Conservation (phyloP, 768 basidiomycete species). For the Coprinopsis strossmayeri region DNA sequence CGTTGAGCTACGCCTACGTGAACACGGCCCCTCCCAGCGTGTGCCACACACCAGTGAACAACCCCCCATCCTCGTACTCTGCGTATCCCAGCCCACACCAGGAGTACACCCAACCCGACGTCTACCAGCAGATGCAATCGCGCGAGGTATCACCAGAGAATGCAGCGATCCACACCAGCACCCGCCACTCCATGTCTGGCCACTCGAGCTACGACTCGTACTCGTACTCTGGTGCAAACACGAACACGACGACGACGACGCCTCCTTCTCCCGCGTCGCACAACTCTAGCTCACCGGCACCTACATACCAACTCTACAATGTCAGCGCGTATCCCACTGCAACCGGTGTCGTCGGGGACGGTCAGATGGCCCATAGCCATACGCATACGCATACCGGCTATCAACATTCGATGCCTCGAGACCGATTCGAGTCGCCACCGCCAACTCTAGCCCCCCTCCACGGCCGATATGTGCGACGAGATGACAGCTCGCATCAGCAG, state of each 20-base stretch:
- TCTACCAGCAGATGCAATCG: background rate
- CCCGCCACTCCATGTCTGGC: slow-evolving; percentile 56
- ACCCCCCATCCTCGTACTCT: slow-evolving; percentile 19
- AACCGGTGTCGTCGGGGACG: too few relatives aligned
- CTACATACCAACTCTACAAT: slow-evolving; percentile 41
- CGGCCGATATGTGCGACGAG: slow-evolving; percentile 27
- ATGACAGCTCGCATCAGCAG: slow-evolving; percentile 24
- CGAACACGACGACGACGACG: slow-evolving; percentile 45
- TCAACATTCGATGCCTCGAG: slow-evolving; percentile 15
- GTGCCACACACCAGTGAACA: slow-evolving; percentile 15
- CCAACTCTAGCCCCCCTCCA: slow-evolving; percentile 54
- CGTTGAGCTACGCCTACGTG: slow-evolving; percentile 30
- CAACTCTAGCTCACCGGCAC: slow-evolving; percentile 36
- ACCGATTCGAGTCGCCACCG: slow-evolving; percentile 46
- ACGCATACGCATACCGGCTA: background rate
- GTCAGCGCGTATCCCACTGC: slow-evolving; percentile 34
- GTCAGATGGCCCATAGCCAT: too few relatives aligned
- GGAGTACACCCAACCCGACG: slow-evolving; percentile 14
- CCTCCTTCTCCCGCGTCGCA: slow-evolving; percentile 42
- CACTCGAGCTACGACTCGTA: slow-evolving; percentile 37
- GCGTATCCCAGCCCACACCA: slow-evolving; percentile 29
- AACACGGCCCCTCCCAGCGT: slow-evolving; percentile 20
- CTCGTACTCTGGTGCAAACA: slow-evolving; percentile 26
- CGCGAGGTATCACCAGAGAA: too few relatives aligned
- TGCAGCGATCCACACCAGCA: too few relatives aligned